Conservation (phyloP, 75 land plant species). For the Ceratopteris richardii region DNA sequence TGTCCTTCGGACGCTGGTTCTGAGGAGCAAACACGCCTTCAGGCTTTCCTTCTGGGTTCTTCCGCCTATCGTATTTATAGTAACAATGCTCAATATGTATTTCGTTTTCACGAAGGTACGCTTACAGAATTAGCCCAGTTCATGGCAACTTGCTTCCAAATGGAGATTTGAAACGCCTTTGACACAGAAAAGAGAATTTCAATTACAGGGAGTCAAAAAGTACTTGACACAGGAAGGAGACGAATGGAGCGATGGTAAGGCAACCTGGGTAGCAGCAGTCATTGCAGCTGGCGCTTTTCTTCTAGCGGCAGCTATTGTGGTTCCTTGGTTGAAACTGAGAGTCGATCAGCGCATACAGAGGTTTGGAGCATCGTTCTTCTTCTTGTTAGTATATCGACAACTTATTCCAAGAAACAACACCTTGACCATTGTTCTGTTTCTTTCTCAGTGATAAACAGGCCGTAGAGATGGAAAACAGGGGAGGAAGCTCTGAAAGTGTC, state of each 20-base stretch:
- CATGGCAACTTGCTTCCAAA: no score
- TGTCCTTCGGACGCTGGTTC: not conserved
- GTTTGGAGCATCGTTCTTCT: not conserved
- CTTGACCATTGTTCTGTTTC: no score
- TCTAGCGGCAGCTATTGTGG: not conserved
- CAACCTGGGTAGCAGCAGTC: constrained; percentile 1
- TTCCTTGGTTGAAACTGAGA: not conserved
- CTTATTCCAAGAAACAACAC: no score
- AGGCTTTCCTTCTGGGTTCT: constrained; percentile 13
- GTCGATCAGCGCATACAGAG: not conserved
- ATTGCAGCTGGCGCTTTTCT: not conserved
- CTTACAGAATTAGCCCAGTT: no score
- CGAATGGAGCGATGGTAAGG: constrained; percentile 12
- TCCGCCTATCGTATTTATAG: constrained; percentile 11
- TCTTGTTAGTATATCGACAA: no score
- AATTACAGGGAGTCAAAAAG: constrained; percentile 17
- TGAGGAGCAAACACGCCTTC: constrained; percentile 1
- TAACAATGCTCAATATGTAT: constrained; percentile 14
- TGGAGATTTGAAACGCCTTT: constrained; percentile 10
- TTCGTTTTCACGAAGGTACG: constrained; percentile 18
- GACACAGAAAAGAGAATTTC: not conserved
- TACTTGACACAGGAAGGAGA: not conserved
- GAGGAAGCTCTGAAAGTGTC: not conserved
- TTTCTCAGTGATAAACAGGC: not conserved
- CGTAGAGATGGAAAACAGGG: not conserved